These are phyloP conservation scores for Metschnikowia baotianmanensis DNA, from an alignment of 805 yeast genomes.

Conservation along the genomic window DNA sequence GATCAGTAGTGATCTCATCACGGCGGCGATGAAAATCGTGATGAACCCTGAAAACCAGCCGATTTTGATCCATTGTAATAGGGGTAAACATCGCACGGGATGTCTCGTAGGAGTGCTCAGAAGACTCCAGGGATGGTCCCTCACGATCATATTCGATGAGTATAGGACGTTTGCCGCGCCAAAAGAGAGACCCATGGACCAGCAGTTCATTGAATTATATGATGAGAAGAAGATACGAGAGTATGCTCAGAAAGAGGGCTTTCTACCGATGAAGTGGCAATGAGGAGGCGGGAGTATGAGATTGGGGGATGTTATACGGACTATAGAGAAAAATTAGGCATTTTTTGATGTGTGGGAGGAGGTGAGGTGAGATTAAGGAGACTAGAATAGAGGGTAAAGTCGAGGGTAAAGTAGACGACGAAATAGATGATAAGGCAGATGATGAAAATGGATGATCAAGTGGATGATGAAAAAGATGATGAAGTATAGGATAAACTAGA, in stretches of 20 bases:
- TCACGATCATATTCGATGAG: slow-evolving; percentile 93
- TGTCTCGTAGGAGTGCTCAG: slow-evolving; percentile 92
- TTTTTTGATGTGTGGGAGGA: no score
- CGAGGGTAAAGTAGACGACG: no score
- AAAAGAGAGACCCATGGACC: slow-evolving; percentile 92
- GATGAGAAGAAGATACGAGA: slow-evolving; percentile 59
- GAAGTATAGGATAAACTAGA: no score
- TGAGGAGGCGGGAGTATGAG: slow-evolving; percentile 10
- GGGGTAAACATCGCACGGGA: slow-evolving; percentile 97
- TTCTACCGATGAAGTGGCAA: slow-evolving; percentile 73
- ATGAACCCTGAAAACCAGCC: slow-evolving; percentile 89
- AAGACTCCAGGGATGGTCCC: slow-evolving; percentile 85
- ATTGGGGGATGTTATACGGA: neutral
- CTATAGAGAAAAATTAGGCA: neutral
- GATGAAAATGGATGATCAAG: no score
- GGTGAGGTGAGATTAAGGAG: no score
- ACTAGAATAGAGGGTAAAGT: no score
- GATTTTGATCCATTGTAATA: slow-evolving; percentile 86
- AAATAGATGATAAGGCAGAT: no score
- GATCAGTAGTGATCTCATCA: slow-evolving; percentile 61
- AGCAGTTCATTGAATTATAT: slow-evolving; percentile 90
- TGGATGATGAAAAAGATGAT: no score
- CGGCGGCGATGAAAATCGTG: slow-evolving; percentile 77
- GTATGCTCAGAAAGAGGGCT: slow-evolving; percentile 48
- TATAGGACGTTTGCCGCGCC: slow-evolving; percentile 94